Base-by-base conservation (phyloP, 768 basidiomycete species). In the Lactarius evosmus region DNA sequence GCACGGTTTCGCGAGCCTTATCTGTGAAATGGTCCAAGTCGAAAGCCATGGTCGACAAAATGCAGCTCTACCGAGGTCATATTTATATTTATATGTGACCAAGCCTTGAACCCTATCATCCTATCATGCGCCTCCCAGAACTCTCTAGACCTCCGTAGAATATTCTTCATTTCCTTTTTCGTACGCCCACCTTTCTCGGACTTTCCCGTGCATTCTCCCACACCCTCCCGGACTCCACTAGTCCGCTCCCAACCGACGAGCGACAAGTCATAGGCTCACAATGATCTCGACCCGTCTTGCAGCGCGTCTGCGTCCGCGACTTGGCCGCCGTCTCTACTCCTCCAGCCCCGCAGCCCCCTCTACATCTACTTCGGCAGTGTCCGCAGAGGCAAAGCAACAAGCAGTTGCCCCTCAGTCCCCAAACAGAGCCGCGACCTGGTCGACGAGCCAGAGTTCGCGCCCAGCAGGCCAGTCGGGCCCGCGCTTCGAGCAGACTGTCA, bases 401-500 rank as follows among this genome's bases (percentile, higher is more conserved):
- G 70, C 78, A 46, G 69, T 74, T 51, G 75, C 79, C 49, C 74
- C 76, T 30, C 96, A 98, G 78, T 81, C 95, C 6, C 93, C 96
- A 64, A 97, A 98, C 77, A 81, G 83, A 69, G 77, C 88, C 6
- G 74, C 81, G 40, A 89, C 89, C 68, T 98, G 95, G 95, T 92
- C 93, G 2, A 85, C 87, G 22, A 87, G 75, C 70, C 96, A 98
- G 77, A 82, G 78, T 41, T 79, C 86, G 9, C 88, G 93, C 59
- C 86, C 86, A 11, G 78, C 75, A 17, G 76, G 78, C 54, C 77
- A 75, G 27, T 83, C 83, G 12, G 83, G 85, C 59, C 88, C 95
- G 16, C 86, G 95, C 22, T 97, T 98, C 73, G 96, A 98, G 78
- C 97, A 98, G 78, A 93, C 92, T 32, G 78, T 76, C 40, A 85